Conservation (phyloP, 345 rosid species). For the Pseudoturritis turrita region DNA sequence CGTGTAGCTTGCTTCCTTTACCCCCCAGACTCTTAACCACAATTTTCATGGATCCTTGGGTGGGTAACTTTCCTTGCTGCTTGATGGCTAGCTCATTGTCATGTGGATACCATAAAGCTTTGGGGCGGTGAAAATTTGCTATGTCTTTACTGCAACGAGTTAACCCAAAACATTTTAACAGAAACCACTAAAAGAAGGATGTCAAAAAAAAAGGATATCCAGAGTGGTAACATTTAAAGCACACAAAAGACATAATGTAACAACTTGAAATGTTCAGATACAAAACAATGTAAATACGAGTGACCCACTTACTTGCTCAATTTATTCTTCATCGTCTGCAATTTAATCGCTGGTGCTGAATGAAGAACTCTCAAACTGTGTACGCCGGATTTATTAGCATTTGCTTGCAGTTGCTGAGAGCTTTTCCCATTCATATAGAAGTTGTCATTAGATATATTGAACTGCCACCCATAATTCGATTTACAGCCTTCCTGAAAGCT, state of each 20-base stretch:
- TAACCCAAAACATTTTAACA: not conserved
- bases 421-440: constrained; percentile 83
- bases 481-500: constrained; percentile 47
- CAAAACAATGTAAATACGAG: not conserved
- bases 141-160: constrained; percentile 72
- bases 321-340: constrained; percentile 86
- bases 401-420: constrained; percentile 79
- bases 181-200: constrained; percentile 3
- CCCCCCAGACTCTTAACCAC: constrained; percentile 95
- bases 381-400: constrained; percentile 62
- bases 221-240: not conserved
- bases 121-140: constrained; percentile 93
- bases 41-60: constrained; percentile 80
- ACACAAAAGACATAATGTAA: not conserved
- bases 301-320: constrained; percentile 82
- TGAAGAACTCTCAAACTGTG: constrained; percentile 81
- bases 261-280: not conserved
- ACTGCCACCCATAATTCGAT: constrained; percentile 63
- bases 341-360: constrained; percentile 91
- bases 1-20: constrained; percentile 87
- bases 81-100: constrained; percentile 87
- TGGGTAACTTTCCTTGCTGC: constrained; percentile 74
- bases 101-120: constrained; percentile 93
- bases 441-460: constrained; percentile 91
- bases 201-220: not conserved